Evolutionary conservation across 257 asterid species (phyloP), one percentile per base, ranked within the genome.

Genomic region (Ballota nigra): DNA sequence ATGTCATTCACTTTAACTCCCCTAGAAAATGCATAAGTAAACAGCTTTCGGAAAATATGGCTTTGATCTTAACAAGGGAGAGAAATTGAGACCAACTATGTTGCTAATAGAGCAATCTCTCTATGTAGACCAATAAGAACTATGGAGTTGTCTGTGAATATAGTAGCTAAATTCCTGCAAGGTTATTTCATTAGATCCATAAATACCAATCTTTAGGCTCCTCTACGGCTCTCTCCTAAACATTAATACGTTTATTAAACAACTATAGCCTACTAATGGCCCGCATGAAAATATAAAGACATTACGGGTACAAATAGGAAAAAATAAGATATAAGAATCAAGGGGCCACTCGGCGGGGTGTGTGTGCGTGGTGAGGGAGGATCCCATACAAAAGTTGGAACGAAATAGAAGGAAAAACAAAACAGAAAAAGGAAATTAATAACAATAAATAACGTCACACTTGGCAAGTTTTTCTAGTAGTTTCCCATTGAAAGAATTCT

Each of bases 381-480:
- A 57, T 70, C 18, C 23, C 68, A 24, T 38, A 70, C 16, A 16
- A 60, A 22, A 11, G 11, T 1, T 4, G 2, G 12, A 19, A 22
- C 40, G 11, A 58, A 13, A 24, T 57, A 26, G 36, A 28, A 13
- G 38, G 40, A 58, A 24, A 28, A 8, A 9, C 13, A 41, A 41
- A 41, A 41, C 2, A n/a, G n/a, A 12, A 23, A 24, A 18, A 31
- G 4, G 20, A 28, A 12, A 58, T 4, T 55, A 55, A 23, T 23
- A 22, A 23, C 33, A 52, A 34, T 9, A 68, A n/a, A 23, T 3
- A 18, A 40, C 53, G 34, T 40, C 18, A n/a, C 20, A 29, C 45
- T 66, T 16, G 41, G 60, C 73, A 79, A 41, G 56, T 26, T 69
- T 9, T 40, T 47, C 52, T 28, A 13, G n/a, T n/a, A 74, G 65